Evolutionary conservation across 2,329 filamentous ascomycete species (phyloP), one percentile per base, ranked within the genome.

Genomic region (Huntiella bhutanensis): DNA sequence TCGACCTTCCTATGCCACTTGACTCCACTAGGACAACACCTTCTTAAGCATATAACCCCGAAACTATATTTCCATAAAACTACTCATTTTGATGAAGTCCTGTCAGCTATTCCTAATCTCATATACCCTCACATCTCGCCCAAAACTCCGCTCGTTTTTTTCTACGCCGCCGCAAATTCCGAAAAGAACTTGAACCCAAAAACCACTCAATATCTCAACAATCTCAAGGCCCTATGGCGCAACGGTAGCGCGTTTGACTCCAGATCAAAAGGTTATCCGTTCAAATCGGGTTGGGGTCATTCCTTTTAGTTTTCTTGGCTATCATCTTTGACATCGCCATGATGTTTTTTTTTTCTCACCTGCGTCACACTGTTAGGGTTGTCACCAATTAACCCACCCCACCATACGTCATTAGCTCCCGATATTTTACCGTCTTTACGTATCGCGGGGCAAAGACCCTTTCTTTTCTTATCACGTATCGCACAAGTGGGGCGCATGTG

Each of bases 211-310:
- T 19, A 19, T 19, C 17, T 19, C 4, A 19, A 19, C 17, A 19
- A 19, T 19, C 4, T 19, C 17, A 11, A n/a, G 45, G 39, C 45
- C 45, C 40, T 43, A 47, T 47, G 40, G 45, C 45, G 41, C 40
- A 48, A 48, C 41, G 46, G 46, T 48, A 48, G 46, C 46, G 46
- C 41, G 46, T 43, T 48, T 48, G 41, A 48, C 46, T 44, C 46
- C 46, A 48, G 46, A 44, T 48, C 41, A 43, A 43, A 44, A 43
- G 40, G 34, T 48, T 48, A 19, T 19, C 17, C 17, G 17, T 19
- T 19, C 17, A 19, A 19, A 19, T 19, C 17, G 17, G 17, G 17
- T 38, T 36, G 35, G 42, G 42, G 33, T 45, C 33, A 45, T 13
- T 19, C 17, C 15, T 38, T 6, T 28, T 45, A 4, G 12, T 38